Evolutionary conservation across 1,284 basidiomycete genomes (phyloP), one percentile per base, ranked within the genome.

Genomic region (Singerocomus inundabilis): DNA sequence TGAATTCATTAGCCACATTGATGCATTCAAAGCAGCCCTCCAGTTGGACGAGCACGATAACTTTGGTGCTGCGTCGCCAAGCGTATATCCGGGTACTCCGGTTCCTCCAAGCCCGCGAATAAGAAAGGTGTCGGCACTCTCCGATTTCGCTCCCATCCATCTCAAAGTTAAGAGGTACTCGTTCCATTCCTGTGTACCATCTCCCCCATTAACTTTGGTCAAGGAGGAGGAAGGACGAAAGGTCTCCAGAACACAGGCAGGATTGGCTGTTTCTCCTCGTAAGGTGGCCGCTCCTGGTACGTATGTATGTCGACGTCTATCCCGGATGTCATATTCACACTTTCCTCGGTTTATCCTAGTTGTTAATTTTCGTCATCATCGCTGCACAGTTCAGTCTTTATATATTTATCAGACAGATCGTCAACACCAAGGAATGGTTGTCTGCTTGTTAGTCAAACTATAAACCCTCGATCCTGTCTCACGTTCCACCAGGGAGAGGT

Each of bases 91-190:
- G 31, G 65, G 57, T 10, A 61, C 63, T 1, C 63, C 60, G 56
- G 59, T 57, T 21, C 64, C 46, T 18, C 67, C 65, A 47, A 67
- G 66, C 48, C 66, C 70, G 16, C 74, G 74, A 28, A 73, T 80
- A 31, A 70, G 86, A 62, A 93, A 92, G 71, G 83, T 97, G 13
- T 86, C 90, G 45, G 93, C 93, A 0, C 73, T 95, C 38, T 92
- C 88, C 10, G 94, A 97, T 69, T 98, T 96, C 66, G 94, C 94
- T 2, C 94, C 94, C 0, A 84, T 98, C 16, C 91, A 95, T 65
- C 70, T 91, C 57, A 84, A 78, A 61, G 85, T 96, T 28, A 82
- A 79, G 66, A 81, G 74, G 88, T 86, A 56, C 47, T 65, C 24
- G 25, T 32, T 29, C 47, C 29, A n/a, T 51, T 16, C 32, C 30